Conservation (phyloP, 2,329 filamentous ascomycete species). For the Ceratocystis alfenasii region DNA sequence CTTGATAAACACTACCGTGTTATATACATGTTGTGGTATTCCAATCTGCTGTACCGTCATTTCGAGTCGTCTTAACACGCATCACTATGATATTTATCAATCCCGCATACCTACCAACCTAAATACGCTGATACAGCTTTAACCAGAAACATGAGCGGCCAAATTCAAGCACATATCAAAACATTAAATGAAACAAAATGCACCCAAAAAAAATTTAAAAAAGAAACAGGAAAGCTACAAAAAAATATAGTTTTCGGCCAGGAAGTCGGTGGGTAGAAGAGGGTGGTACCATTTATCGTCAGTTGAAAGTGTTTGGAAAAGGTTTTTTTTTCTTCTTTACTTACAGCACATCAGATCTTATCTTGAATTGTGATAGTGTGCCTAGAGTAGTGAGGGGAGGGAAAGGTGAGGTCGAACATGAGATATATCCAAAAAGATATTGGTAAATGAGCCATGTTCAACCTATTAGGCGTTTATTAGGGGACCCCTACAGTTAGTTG, state of each 20-base stretch:
- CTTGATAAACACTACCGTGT: constrained; percentile 5
- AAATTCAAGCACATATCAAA: constrained; percentile 11
- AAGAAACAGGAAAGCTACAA: not conserved
- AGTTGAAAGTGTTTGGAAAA: constrained; percentile 9
- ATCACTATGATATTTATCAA: constrained; percentile 13
- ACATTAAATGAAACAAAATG: not conserved
- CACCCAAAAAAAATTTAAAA: not conserved
- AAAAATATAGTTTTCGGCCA: not conserved
- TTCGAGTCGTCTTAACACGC: constrained; percentile 8
- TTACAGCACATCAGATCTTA: constrained; percentile 4
- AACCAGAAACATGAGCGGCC: constrained; percentile 8
- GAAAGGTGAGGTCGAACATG: not conserved
- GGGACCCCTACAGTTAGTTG: not conserved
- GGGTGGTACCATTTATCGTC: constrained; percentile 1
- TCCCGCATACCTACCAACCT: constrained; percentile 3
- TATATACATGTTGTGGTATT: constrained; percentile 11
- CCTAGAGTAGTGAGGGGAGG: not conserved
- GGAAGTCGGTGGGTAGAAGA: not conserved
- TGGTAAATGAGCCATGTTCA: not conserved
- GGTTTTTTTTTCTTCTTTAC: constrained; percentile 1
- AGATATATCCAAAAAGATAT: not conserved
- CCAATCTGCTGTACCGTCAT: constrained; percentile 12
- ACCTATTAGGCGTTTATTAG: not conserved
- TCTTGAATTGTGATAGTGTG: not conserved
- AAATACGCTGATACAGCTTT: constrained; percentile 11